Base-by-base conservation (phyloP, 1,284 basidiomycete species). In the Takashimella tepidaria region DNA sequence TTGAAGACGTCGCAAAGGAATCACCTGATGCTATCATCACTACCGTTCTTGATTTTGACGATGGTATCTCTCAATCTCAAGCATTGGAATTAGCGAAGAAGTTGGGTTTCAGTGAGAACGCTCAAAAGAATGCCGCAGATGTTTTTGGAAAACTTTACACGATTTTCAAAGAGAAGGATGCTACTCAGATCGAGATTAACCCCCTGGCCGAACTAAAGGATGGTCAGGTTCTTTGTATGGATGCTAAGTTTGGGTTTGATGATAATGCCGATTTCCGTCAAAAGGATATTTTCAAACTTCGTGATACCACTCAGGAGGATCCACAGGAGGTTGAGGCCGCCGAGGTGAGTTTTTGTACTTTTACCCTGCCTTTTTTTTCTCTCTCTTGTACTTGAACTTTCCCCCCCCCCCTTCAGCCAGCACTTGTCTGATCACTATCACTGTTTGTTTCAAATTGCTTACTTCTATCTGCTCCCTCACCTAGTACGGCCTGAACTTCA, bases 171-270 rank as follows among this genome's bases (percentile, higher is more conserved):
- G 93, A 98, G 61, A 98, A 95, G 81, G 96, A 99, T 75, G 92
- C 95, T 4, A 98, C 96, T 4, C 96, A 98, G 78, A 97, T 99
- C 68, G 96, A 99, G 80, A 99, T 99, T 77, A 99, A 99, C 80
- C 96, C 96, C 22, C 80, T 99, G 78, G 92, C 92, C n/a, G 88
- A 98, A 78, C 89, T 92, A 47, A 83, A 81, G 37, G 93, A 98
- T 71, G 96, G 96, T 11, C 83, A 83, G 63, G 92, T 98, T 49
- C 85, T 99, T 51, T 98, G 93, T 81, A 98, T 99, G 96, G 96
- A 99, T 75, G 96, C 96, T 73, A 99, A 99, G 79, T 91, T 98
- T 62, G 92, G 93, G 41, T 98, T 99, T 68, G 96, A 99, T 71
- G 96, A 99, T 75, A 98, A 99, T 71, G 96, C 96, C 47, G 92